phyloP scores from a whole-genome alignment of 805 yeast species.

The Wickerhamomyces rabaulensis region DNA sequence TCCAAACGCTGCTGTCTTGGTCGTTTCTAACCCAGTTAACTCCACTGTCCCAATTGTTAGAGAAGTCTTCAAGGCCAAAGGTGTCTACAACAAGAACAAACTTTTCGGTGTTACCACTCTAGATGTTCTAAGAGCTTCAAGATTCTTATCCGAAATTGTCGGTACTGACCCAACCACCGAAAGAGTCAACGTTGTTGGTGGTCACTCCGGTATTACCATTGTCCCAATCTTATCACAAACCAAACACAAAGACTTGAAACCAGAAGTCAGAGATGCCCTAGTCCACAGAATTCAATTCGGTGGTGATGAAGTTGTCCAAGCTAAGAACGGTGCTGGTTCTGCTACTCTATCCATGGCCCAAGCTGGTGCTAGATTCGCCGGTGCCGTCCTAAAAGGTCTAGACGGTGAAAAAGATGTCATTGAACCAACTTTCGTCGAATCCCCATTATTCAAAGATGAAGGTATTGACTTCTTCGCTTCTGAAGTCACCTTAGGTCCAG shows the following conservation, averaged over 20 bases:
- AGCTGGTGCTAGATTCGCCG: constrained; percentile 78
- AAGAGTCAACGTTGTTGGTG: constrained; percentile 87
- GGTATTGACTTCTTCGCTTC: constrained; percentile 96
- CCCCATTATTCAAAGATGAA: constrained; percentile 76
- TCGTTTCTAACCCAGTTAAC: constrained; percentile 95
- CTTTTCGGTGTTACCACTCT: constrained; percentile 95
- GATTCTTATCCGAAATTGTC: constrained; percentile 65
- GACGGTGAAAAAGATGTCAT: constrained; percentile 59
- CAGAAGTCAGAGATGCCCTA: constrained; percentile 60
- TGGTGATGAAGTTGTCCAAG: constrained; percentile 93
- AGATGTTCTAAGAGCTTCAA: constrained; percentile 87
- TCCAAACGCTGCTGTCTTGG: constrained; percentile 77
- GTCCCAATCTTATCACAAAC: constrained; percentile 90
- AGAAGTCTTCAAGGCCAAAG: constrained; percentile 80
- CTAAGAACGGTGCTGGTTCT: constrained; percentile 91
- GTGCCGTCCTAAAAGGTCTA: constrained; percentile 58
- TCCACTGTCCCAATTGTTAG: constrained; percentile 96
- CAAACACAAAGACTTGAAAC: constrained; percentile 58
- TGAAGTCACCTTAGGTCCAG: constrained; percentile 86
- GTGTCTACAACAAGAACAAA: constrained; percentile 87
- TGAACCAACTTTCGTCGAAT: constrained; percentile 71
- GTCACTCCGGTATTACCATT: constrained; percentile 96
- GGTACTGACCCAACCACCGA: constrained; percentile 75
- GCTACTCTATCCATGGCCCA: constrained; percentile 92
- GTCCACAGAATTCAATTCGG: constrained; percentile 91